Conservation (phyloP, 2,329 filamentous ascomycete genomes). For the Colletotrichum echinochloae region DNA sequence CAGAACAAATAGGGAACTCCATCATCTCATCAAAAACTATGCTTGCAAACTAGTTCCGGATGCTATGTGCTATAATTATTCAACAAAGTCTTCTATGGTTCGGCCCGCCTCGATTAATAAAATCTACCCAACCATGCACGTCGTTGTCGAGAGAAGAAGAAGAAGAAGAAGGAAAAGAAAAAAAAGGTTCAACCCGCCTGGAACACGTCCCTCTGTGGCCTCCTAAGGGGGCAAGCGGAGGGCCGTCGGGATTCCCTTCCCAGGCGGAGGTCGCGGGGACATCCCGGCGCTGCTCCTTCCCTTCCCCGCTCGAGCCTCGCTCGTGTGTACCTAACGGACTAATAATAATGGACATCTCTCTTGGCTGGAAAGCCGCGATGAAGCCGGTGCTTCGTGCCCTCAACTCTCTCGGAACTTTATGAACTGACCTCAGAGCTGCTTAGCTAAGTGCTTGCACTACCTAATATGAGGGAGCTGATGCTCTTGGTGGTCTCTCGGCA, state of each 20-base stretch:
- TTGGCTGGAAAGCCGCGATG: neutral
- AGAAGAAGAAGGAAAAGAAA: neutral
- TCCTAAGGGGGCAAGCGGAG: neutral
- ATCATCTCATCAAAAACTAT: neutral
- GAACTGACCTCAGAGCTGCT: neutral
- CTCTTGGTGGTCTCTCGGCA: constrained; percentile 5
- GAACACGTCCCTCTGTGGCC: neutral
- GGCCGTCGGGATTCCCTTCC: constrained; percentile 5
- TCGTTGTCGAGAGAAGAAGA: too few species aligned
- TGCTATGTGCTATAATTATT: too few species aligned
- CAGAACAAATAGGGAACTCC: neutral
- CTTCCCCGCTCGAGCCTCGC: neutral
- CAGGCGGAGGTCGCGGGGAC: constrained; percentile 2
- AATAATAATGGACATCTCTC: too few species aligned
- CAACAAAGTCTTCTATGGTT: neutral
- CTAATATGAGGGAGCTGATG: neutral
- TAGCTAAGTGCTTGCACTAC: neutral
- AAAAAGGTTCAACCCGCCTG: neutral
- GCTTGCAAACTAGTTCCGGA: neutral
- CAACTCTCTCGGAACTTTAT: neutral
- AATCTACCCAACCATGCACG: too few species aligned
- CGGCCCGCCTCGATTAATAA: neutral
- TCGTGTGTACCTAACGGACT: neutral
- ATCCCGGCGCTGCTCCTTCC: neutral
- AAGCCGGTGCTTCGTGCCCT: neutral